Evolutionary conservation across 2,329 filamentous ascomycete species (phyloP).

Genomic region (Monilinia polystroma): DNA sequence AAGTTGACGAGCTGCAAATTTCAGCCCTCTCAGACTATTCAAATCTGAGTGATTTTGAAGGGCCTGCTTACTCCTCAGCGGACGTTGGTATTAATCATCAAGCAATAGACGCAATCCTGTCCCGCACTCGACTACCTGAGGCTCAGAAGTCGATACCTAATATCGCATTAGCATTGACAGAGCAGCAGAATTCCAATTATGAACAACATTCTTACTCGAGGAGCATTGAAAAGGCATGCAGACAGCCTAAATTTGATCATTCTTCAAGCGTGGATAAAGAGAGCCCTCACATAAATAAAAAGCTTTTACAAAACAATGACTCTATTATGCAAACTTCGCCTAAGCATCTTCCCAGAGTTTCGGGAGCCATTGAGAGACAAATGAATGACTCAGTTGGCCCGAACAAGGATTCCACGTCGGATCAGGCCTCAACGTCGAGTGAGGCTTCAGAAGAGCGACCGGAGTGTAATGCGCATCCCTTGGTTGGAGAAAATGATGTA

Average conservation of each 20-base stretch:
- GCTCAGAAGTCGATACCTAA: neutral
- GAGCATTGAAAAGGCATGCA: neutral
- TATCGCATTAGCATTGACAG: neutral
- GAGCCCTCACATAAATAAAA: neutral
- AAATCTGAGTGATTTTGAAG: slow-evolving; percentile 19
- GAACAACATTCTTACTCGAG: neutral
- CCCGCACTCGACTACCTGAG: slow-evolving; percentile 21
- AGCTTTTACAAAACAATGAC: neutral
- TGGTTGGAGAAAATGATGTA: neutral
- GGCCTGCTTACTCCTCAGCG: slow-evolving; percentile 23
- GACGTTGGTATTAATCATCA: slow-evolving; percentile 31
- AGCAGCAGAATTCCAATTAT: neutral
- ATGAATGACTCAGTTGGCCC: neutral
- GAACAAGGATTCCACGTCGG: neutral
- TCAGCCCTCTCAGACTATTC: neutral
- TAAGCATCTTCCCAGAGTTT: neutral
- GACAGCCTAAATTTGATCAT: neutral
- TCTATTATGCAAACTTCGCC: neutral
- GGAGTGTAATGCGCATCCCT: slow-evolving; percentile 1
- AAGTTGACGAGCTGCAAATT: neutral
- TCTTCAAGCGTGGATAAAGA: neutral
- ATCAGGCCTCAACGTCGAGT: neutral
- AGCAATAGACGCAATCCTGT: slow-evolving; percentile 29
- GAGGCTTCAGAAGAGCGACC: too few species aligned
- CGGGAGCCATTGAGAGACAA: neutral